phyloP scores from a whole-genome alignment of 805 yeast genomes.

The Limtongia smithiae region DNA sequence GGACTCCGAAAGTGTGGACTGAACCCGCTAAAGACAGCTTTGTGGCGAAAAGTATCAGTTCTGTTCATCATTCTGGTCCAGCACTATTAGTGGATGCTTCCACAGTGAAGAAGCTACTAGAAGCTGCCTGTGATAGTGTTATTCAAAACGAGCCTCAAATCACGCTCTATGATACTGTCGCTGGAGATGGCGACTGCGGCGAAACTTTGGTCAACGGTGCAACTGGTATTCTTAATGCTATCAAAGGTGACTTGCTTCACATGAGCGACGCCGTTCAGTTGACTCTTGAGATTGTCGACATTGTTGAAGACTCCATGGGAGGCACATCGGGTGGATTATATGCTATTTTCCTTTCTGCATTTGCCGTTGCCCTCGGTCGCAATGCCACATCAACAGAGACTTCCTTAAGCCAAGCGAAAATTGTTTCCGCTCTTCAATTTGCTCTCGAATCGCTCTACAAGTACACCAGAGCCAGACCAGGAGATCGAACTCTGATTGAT shows the following conservation, averaged over 20 bases:
- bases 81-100: conserved; percentile 3
- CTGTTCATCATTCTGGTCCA: conserved; percentile 43
- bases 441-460: conserved; percentile 74
- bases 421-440: conserved; percentile 36
- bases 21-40: not conserved
- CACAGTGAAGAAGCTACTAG: conserved; percentile 34
- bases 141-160: conserved; percentile 71
- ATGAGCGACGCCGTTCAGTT: not conserved
- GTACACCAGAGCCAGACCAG: conserved; percentile 81
- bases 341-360: conserved; percentile 58
- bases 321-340: conserved; percentile 94
- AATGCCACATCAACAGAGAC: conserved; percentile 8
- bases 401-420: conserved; percentile 29
- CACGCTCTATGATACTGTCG: conserved; percentile 77
- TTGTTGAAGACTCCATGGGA: conserved; percentile 88
- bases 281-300: conserved; percentile 56
- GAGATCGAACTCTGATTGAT: conserved; percentile 85
- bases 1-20: not conserved
- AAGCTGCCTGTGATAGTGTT: conserved; percentile 49
- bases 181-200: conserved; percentile 97
- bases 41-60: not conserved
- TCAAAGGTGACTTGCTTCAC: conserved; percentile 32
- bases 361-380: conserved; percentile 36
- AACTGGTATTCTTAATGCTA: conserved; percentile 47
- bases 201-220: conserved; percentile 83